Percentiles rank a stretch among this genome's conserved stretches.
Conservation (phyloP, 1,139 yeast genomes). For the Yamadazyma trypodendri region DNA sequence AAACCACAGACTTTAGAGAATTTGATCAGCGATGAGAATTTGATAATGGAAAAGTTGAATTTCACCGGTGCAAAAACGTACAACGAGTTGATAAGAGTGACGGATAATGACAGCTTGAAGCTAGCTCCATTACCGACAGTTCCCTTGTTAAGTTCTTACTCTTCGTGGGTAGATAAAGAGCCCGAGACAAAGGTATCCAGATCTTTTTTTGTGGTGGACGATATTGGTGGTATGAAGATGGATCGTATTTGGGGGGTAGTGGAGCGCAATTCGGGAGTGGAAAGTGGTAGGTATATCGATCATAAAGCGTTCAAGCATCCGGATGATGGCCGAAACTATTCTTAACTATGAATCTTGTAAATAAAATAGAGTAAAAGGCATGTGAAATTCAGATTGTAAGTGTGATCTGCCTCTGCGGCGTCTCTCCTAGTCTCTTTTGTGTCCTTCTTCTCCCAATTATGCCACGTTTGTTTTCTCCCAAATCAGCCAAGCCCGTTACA, state of each 20-base stretch:
- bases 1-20: conserved; percentile 67
- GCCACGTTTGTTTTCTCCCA: too few species aligned
- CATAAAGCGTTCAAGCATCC: neutral
- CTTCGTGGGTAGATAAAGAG: conserved; percentile 52
- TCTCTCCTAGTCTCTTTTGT: too few species aligned
- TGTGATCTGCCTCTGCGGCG: too few species aligned
- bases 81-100: conserved; percentile 56
- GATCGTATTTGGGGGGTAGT: conserved; percentile 81
- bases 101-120: conserved; percentile 41
- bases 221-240: conserved; percentile 80
- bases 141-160: conserved; percentile 49
- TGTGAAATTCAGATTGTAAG: too few species aligned
- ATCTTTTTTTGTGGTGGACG: conserved; percentile 62
- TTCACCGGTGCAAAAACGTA: conserved; percentile 66
- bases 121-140: conserved; percentile 28
- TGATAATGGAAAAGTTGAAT: conserved; percentile 68
- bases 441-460: too few species aligned
- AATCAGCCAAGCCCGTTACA: too few species aligned
- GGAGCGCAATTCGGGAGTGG: conserved; percentile 62
- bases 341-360: neutral
- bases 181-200: conserved; percentile 32
- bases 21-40: conserved; percentile 57
- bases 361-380: too few species aligned
- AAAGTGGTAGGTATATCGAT: conserved; percentile 60
- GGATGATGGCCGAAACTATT: neutral